Percentiles rank a stretch among this genome's conserved stretches.
Evolutionary conservation across 192 early-diverging fungal genomes (phyloP).

Genomic region (Coemansia sp.): DNA sequence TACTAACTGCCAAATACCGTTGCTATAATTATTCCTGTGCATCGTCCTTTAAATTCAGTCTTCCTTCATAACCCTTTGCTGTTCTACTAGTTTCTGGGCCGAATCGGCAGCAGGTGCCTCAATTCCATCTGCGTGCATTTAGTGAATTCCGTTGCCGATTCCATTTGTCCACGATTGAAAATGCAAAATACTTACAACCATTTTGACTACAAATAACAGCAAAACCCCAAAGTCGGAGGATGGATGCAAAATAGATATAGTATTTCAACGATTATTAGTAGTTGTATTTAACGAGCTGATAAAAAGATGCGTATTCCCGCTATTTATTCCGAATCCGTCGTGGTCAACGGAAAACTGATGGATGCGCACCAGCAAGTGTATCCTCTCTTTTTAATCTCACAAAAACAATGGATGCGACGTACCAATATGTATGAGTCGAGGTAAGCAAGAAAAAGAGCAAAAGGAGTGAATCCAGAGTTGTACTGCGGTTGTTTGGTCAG

Average conservation of each 20-base stretch:
- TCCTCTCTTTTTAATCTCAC: not conserved
- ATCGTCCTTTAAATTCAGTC: no score
- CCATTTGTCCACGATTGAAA: not conserved
- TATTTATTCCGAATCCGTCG: not conserved
- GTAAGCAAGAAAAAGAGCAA: constrained; percentile 14
- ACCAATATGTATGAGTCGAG: constrained; percentile 33
- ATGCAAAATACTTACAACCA: constrained; percentile 47
- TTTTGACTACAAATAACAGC: constrained; percentile 33
- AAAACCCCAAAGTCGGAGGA: not conserved
- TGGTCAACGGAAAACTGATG: not conserved
- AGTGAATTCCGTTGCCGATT: not conserved
- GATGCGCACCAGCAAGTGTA: not conserved
- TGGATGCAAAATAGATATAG: constrained; percentile 19
- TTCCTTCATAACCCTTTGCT: not conserved
- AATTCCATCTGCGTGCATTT: not conserved
- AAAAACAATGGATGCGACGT: constrained; percentile 40
- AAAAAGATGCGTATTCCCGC: not conserved
- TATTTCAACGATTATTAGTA: constrained; percentile 6
- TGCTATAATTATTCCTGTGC: no score
- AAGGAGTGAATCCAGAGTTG: constrained; percentile 21
- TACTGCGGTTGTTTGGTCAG: not conserved
- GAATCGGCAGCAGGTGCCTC: not conserved
- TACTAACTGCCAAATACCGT: no score
- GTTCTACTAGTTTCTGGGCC: not conserved
- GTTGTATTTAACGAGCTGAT: not conserved